A percentile compares a stretch with the other conserved stretches of the same genome.
These are phyloP conservation scores for Linnemannia schmuckeri DNA, from an alignment of 192 early-diverging fungal species.

Conservation along the genomic window DNA sequence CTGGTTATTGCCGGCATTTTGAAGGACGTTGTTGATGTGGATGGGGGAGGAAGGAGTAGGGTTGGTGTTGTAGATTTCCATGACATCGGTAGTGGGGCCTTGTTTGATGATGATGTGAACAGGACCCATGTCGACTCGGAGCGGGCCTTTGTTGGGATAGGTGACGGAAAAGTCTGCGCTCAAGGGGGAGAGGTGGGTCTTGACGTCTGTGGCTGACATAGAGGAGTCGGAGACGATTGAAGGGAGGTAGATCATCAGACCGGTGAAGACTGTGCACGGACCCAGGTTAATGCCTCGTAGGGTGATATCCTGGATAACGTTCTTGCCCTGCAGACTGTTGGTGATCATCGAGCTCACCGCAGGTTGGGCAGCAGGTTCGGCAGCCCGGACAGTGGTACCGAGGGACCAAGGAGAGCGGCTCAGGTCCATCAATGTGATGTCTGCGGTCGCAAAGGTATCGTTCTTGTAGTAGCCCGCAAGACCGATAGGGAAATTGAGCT, in stretches of 20 bases:
- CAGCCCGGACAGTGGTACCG: neutral
- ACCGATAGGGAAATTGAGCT: conserved; percentile 37
- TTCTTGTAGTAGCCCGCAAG: conserved; percentile 34
- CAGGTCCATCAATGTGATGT: conserved; percentile 31
- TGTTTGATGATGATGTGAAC: conserved; percentile 27
- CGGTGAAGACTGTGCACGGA: conserved; percentile 10
- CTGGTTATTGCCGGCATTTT: conserved; percentile 40
- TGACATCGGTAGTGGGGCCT: neutral
- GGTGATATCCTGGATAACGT: conserved; percentile 32
- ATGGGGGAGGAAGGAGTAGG: conserved; percentile 18
- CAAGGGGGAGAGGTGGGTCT: conserved; percentile 28
- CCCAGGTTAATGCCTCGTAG: conserved; percentile 28
- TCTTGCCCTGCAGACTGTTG: conserved; percentile 33
- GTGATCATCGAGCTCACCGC: conserved; percentile 32
- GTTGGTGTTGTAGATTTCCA: conserved; percentile 30
- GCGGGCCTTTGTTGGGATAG: conserved; percentile 27
- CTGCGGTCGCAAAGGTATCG: conserved; percentile 13
- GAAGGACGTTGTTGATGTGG: conserved; percentile 25
- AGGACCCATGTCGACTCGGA: conserved; percentile 36
- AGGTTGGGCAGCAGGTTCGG: neutral
- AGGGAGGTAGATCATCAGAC: conserved; percentile 23
- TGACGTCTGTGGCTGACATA: conserved; percentile 24
- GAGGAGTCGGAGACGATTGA: conserved; percentile 14
- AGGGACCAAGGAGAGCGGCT: conserved; percentile 30
- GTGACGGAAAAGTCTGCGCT: conserved; percentile 27